phyloP scores from a whole-genome alignment of 2,329 filamentous ascomycete genomes.

The Trichoderma brevicompactum region DNA sequence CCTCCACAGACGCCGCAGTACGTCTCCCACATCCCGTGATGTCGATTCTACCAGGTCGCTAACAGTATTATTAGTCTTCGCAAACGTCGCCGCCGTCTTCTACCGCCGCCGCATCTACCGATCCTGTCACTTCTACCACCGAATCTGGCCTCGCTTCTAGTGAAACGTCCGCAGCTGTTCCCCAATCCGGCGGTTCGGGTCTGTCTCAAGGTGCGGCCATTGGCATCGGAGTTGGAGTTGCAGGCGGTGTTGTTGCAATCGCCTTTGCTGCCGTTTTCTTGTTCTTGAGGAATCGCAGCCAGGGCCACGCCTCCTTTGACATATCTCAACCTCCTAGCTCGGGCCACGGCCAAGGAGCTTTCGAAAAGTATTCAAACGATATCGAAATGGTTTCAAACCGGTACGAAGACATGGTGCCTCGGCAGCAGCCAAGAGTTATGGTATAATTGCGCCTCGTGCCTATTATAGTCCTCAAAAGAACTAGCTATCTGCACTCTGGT shows the following conservation, averaged over 20 bases:
- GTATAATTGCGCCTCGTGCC: constrained; percentile 37
- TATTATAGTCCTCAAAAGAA: constrained; percentile 3
- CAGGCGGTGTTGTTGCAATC: constrained; percentile 48
- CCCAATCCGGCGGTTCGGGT: constrained; percentile 33
- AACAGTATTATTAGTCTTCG: background rate
- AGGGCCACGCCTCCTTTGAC: constrained; percentile 42
- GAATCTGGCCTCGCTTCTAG: constrained; percentile 21
- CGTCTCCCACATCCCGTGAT: background rate
- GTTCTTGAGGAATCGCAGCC: constrained; percentile 41
- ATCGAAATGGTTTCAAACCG: constrained; percentile 57
- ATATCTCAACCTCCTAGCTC: constrained; percentile 57
- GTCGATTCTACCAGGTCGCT: background rate
- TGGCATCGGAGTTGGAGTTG: constrained; percentile 55
- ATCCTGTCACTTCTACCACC: constrained; percentile 3
- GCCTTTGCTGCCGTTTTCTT: constrained; percentile 47
- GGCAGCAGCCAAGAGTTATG: constrained; percentile 53
- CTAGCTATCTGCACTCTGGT: constrained; percentile 29
- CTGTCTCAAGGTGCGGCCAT: constrained; percentile 52
- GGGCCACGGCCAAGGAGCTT: constrained; percentile 39
- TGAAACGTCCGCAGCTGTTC: constrained; percentile 27
- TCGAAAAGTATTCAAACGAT: constrained; percentile 47
- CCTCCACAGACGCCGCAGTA: constrained; percentile 18
- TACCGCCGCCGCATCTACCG: constrained; percentile 3
- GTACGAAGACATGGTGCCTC: constrained; percentile 63
- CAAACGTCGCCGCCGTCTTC: background rate